Evolutionary conservation across 2,329 filamentous ascomycete genomes (phyloP).

Genomic region (Pseudohalonectria lignicola): DNA sequence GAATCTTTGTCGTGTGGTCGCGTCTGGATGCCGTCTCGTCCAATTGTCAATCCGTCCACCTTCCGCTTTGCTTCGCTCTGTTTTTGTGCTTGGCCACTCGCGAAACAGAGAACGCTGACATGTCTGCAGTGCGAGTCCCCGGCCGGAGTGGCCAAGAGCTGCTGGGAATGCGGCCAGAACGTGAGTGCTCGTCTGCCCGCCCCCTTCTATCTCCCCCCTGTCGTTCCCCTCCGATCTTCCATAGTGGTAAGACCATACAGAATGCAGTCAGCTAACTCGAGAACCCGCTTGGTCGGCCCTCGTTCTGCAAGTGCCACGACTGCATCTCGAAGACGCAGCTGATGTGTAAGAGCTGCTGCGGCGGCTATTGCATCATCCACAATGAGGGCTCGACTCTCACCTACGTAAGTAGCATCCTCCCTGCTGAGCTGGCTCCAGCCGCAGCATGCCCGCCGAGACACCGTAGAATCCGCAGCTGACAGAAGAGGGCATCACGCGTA

Average conservation of each 20-base stretch:
- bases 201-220: background rate
- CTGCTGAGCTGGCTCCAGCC: background rate
- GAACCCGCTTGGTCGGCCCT: too few species aligned
- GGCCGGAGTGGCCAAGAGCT: slow-evolving; percentile 55
- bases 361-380: slow-evolving; percentile 74
- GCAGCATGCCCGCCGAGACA: too few species aligned
- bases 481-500: too few species aligned
- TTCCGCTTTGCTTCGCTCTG: too few species aligned
- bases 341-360: slow-evolving; percentile 60
- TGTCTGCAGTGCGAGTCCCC: too few species aligned
- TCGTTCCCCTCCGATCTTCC: background rate
- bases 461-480: too few species aligned
- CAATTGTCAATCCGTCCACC: too few species aligned
- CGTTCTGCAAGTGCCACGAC: slow-evolving; percentile 54
- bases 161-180: slow-evolving; percentile 79
- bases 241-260: background rate
- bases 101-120: too few species aligned
- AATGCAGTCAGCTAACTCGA: too few species aligned
- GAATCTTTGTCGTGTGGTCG: background rate
- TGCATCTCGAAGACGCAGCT: slow-evolving; percentile 66
- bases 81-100: too few species aligned
- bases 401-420: slow-evolving; percentile 31
- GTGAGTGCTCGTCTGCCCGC: slow-evolving; percentile 25
- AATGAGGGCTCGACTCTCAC: slow-evolving; percentile 70
- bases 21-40: background rate